phyloP scores from a whole-genome alignment of 2,329 filamentous ascomycete species.

The Scedosporium apiospermum region DNA sequence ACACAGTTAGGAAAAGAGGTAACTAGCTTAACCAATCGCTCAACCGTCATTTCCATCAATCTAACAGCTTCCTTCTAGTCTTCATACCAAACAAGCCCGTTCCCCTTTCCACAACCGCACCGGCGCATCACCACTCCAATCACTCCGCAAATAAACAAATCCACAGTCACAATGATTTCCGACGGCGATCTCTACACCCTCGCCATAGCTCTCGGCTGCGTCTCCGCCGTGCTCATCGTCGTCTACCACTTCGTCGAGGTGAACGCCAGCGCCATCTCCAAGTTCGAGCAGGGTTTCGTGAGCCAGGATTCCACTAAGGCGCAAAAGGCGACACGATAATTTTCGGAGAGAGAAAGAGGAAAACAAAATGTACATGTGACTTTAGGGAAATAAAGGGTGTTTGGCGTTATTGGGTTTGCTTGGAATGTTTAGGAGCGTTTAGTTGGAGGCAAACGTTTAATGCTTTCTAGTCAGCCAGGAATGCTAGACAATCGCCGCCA shows the following conservation, averaged over 20 bases:
- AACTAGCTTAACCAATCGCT: too few relatives aligned
- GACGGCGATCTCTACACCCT: constrained; percentile 86
- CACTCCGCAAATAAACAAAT: background rate
- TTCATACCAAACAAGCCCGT: too few relatives aligned
- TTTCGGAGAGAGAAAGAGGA: background rate
- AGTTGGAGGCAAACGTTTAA: background rate
- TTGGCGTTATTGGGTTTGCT: background rate
- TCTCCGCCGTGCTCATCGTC: constrained; percentile 85
- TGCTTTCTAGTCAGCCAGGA: background rate
- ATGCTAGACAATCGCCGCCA: background rate
- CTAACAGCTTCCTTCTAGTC: too few relatives aligned
- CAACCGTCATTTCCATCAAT: too few relatives aligned
- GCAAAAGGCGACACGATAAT: background rate
- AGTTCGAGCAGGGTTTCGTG: constrained; percentile 19
- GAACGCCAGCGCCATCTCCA: constrained; percentile 47
- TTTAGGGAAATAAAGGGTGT: background rate
- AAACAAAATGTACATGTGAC: background rate
- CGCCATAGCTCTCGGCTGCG: constrained; percentile 84
- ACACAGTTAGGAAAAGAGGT: background rate
- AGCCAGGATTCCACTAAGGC: constrained; percentile 15
- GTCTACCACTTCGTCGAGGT: constrained; percentile 95
- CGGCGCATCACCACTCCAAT: background rate
- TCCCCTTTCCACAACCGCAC: background rate
- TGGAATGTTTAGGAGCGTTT: background rate
- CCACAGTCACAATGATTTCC: constrained; percentile 70